These are phyloP conservation scores for Sarcocystis neurona DNA, from an alignment of 169 alveolate genomes.

Conservation along the genomic window DNA sequence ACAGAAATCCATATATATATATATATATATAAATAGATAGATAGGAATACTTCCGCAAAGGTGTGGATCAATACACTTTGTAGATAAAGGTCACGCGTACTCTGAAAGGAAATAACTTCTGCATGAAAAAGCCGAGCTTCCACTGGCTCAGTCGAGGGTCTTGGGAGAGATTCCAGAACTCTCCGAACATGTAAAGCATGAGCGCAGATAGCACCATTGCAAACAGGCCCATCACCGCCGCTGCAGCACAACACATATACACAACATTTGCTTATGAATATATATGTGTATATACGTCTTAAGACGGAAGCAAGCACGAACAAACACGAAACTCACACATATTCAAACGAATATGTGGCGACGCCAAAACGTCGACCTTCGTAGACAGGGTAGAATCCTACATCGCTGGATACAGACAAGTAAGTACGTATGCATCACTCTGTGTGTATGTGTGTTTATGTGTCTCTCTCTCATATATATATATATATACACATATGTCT, in stretches of 20 bases:
- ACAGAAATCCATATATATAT: neutral
- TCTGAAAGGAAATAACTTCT: constrained; percentile 73
- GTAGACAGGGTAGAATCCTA: no score
- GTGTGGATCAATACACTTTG: no score
- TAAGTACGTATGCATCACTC: no score
- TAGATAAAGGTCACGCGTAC: constrained; percentile 35
- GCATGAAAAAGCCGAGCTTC: constrained; percentile 71
- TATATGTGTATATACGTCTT: neutral
- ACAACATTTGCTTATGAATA: neutral
- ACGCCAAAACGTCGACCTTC: no score
- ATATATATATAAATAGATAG: neutral
- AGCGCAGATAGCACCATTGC: constrained; percentile 73
- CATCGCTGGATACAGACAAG: no score
- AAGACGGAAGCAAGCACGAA: no score
- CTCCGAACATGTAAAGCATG: constrained; percentile 73
- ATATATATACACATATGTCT: no score
- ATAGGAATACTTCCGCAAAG: no score
- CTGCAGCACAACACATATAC: constrained; percentile 38
- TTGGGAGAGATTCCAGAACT: constrained; percentile 70
- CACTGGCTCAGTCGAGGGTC: constrained; percentile 70
- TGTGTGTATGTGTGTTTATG: no score
- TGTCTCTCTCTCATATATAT: no score
- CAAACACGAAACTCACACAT: no score
- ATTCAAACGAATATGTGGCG: no score
- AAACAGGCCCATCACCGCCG: constrained; percentile 72